These are phyloP conservation scores for Durio zibethinus DNA, from an alignment of 345 rosid genomes.

Conservation along the genomic window DNA sequence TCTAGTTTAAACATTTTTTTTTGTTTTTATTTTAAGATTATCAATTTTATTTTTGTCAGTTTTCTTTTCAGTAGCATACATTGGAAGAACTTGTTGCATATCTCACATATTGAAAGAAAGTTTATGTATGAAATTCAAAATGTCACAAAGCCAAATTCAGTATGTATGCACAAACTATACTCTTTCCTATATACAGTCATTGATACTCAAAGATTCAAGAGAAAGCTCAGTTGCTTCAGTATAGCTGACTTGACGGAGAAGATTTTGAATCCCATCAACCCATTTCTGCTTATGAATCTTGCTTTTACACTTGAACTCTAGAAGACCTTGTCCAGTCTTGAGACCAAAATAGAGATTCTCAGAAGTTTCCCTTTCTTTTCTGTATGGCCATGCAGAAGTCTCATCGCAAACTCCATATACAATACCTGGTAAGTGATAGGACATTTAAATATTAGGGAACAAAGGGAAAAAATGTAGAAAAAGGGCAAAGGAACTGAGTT, in stretches of 20 bases:
- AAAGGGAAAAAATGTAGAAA: background rate
- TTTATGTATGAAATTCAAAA: background rate
- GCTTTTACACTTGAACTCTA: constrained; percentile 87
- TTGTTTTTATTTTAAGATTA: no score
- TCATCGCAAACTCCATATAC: constrained; percentile 84
- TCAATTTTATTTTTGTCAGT: no score
- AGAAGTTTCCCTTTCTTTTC: constrained; percentile 67
- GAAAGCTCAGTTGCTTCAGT: constrained; percentile 49
- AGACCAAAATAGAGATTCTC: constrained; percentile 85
- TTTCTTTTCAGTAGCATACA: background rate
- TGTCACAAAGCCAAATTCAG: background rate
- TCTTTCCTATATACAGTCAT: constrained; percentile 29
- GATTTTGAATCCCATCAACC: constrained; percentile 72
- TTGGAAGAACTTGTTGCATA: background rate
- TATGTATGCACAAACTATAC: constrained; percentile 21
- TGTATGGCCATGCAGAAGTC: constrained; percentile 79
- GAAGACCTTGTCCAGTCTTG: constrained; percentile 87
- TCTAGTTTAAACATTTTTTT: no score
- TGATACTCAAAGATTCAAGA: constrained; percentile 49
- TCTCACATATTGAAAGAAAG: background rate
- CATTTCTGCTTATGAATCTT: constrained; percentile 83
- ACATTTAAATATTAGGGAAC: background rate
- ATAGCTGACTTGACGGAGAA: constrained; percentile 59
- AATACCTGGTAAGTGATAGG: constrained; percentile 39
- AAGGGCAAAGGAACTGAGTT: background rate